Evolutionary conservation across 1,139 yeast species (phyloP).

Genomic region (Suhomyces taliae): DNA sequence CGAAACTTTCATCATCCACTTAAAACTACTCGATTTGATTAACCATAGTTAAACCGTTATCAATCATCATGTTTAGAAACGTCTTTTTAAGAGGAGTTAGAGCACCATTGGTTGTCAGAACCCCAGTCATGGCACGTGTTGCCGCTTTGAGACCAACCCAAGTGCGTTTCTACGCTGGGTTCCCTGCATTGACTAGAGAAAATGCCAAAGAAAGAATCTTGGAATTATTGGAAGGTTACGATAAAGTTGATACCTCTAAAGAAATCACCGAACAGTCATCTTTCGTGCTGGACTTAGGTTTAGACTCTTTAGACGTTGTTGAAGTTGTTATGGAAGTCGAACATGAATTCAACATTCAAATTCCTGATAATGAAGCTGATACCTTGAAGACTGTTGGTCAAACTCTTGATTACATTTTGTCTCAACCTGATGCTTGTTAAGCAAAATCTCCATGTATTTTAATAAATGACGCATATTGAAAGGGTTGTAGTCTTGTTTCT

Average conservation of each 20-base stretch:
- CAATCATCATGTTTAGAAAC: slow-evolving; percentile 33
- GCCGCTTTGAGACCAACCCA: slow-evolving; percentile 16
- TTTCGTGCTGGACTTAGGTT: slow-evolving; percentile 73
- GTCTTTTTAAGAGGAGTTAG: slow-evolving; percentile 30
- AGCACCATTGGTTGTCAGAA: slow-evolving; percentile 21
- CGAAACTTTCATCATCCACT: slow-evolving; percentile 9
- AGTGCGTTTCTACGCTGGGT: slow-evolving; percentile 56
- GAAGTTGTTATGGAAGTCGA: slow-evolving; percentile 91
- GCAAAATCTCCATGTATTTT: not conserved
- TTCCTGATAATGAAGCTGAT: slow-evolving; percentile 87
- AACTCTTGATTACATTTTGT: slow-evolving; percentile 71
- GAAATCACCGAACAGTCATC: slow-evolving; percentile 58
- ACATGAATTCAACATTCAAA: slow-evolving; percentile 74
- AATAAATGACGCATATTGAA: slow-evolving; percentile 1
- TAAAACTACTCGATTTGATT: slow-evolving; percentile 1
- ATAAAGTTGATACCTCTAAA: slow-evolving; percentile 56
- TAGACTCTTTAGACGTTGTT: slow-evolving; percentile 85
- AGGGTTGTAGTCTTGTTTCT: not conserved
- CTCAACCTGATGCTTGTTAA: slow-evolving; percentile 70
- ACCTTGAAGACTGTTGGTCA: slow-evolving; percentile 80
- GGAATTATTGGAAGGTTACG: slow-evolving; percentile 78
- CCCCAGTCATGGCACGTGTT: slow-evolving; percentile 16
- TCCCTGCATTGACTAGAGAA: slow-evolving; percentile 67
- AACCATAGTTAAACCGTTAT: not conserved
- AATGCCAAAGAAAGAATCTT: slow-evolving; percentile 73